phyloP scores from a whole-genome alignment of 352 stramenopile genomes.

The Phytophthora palmivora region DNA sequence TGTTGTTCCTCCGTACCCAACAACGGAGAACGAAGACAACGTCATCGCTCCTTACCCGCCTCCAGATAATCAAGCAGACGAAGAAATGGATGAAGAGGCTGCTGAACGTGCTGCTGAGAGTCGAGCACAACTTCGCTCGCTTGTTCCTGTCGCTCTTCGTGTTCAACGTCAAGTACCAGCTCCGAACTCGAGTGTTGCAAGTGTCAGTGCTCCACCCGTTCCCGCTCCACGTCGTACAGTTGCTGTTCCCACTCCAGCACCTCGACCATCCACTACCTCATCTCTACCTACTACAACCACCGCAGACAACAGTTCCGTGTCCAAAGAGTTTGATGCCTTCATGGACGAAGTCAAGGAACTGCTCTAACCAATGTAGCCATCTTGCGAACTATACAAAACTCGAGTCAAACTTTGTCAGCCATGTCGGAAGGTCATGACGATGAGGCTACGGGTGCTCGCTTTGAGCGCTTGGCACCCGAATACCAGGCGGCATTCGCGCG shows the following conservation, averaged over 20 bases:
- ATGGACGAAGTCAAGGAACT: conserved; percentile 73
- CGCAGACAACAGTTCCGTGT: conserved; percentile 36
- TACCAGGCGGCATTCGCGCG: conserved; percentile 40
- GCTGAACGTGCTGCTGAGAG: conserved; percentile 42
- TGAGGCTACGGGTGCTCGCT: conserved; percentile 37
- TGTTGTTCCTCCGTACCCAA: conserved; percentile 52
- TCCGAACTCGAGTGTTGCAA: conserved; percentile 10
- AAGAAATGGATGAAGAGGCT: conserved; percentile 42
- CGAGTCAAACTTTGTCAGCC: conserved; percentile 2
- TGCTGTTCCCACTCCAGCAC: conserved; percentile 20
- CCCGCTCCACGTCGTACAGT: conserved; percentile 28
- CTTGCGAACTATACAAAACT: conserved; percentile 10
- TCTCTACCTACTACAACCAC: conserved; percentile 9
- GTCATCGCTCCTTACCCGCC: conserved; percentile 19
- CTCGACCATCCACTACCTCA: conserved; percentile 13
- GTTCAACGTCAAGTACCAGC: conserved; percentile 45
- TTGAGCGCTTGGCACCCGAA: conserved; percentile 38
- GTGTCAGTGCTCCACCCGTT: conserved; percentile 7
- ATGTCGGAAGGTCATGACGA: conserved; percentile 15
- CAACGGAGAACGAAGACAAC: conserved; percentile 3
- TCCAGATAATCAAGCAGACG: conserved; percentile 1
- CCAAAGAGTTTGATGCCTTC: conserved; percentile 72
- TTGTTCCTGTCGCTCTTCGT: conserved; percentile 68
- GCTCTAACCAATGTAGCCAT: conserved; percentile 37
- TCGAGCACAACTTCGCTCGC: conserved; percentile 54